These are phyloP conservation scores for Scheffersomyces segobiensis DNA, from an alignment of 1,139 yeast genomes.

Conservation along the genomic window DNA sequence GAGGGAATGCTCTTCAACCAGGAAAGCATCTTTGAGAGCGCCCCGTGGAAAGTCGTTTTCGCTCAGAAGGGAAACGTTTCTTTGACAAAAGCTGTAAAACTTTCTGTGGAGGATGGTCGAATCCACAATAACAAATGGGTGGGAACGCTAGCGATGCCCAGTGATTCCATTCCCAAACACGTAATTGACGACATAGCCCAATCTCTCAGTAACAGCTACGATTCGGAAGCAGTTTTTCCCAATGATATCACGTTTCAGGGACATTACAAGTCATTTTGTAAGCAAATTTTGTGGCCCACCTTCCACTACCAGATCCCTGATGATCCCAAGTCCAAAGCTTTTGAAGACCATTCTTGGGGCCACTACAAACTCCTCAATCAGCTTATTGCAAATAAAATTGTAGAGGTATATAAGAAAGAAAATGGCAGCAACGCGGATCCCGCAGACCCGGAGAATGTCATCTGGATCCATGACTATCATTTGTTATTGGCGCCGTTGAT, in stretches of 20 bases:
- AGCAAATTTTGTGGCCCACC: slow-evolving; percentile 95
- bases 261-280: slow-evolving; percentile 86
- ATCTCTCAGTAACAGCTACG: slow-evolving; percentile 46
- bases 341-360: slow-evolving; percentile 94
- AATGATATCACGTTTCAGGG: slow-evolving; percentile 83
- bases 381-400: slow-evolving; percentile 74
- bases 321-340: slow-evolving; percentile 89
- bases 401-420: slow-evolving; percentile 56
- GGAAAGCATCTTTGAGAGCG: slow-evolving; percentile 61
- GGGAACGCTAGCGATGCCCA: slow-evolving; percentile 89
- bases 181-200: slow-evolving; percentile 53
- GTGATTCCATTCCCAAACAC: slow-evolving; percentile 67
- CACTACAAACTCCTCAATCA: slow-evolving; percentile 77
- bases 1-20: slow-evolving; percentile 42
- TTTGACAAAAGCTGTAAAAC: slow-evolving; percentile 76
- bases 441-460: slow-evolving; percentile 45
- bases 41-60: slow-evolving; percentile 74
- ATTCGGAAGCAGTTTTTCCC: slow-evolving; percentile 69
- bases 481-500: slow-evolving; percentile 81
- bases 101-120: slow-evolving; percentile 53
- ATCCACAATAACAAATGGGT: slow-evolving; percentile 66
- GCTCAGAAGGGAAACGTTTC: slow-evolving; percentile 87
- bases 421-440: slow-evolving; percentile 54
- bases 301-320: slow-evolving; percentile 96
- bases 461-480: slow-evolving; percentile 97